Evolutionary conservation across 1,284 basidiomycete genomes (phyloP).

Genomic region (Somion occarium): DNA sequence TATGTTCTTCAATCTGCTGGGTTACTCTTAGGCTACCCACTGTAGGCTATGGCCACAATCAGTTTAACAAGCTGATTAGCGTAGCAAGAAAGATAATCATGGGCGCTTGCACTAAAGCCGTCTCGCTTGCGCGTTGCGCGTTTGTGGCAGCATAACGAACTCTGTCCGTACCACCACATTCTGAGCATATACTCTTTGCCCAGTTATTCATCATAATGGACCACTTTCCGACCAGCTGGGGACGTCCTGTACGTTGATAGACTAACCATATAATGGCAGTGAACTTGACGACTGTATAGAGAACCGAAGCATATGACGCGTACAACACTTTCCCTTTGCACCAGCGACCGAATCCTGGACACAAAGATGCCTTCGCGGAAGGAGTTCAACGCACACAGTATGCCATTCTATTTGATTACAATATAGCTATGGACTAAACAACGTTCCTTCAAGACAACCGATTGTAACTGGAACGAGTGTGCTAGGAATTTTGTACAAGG

Average conservation of each 20-base stretch:
- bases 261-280: not conserved
- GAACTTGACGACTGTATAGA: constrained; percentile 33
- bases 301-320: constrained; percentile 67
- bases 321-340: constrained; percentile 74
- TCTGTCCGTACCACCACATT: not conserved
- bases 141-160: not conserved
- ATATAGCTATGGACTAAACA: constrained; percentile 6
- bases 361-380: constrained; percentile 54
- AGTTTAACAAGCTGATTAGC: no score
- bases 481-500: constrained; percentile 90
- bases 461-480: constrained; percentile 97
- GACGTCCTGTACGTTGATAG: not conserved
- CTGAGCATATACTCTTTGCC: no score
- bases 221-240: constrained; percentile 10
- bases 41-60: no score
- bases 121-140: constrained; percentile 8
- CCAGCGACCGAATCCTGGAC: constrained; percentile 46
- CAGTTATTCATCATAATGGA: constrained; percentile 3
- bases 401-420: constrained; percentile 21
- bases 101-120: not conserved
- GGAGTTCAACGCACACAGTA: constrained; percentile 76
- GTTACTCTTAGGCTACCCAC: no score
- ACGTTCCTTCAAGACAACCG: constrained; percentile 63
- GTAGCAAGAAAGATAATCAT: no score
- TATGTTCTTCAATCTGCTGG: no score